Base-by-base conservation (phyloP, 2,329 filamentous ascomycete species). In the Penicillium sp. region DNA sequence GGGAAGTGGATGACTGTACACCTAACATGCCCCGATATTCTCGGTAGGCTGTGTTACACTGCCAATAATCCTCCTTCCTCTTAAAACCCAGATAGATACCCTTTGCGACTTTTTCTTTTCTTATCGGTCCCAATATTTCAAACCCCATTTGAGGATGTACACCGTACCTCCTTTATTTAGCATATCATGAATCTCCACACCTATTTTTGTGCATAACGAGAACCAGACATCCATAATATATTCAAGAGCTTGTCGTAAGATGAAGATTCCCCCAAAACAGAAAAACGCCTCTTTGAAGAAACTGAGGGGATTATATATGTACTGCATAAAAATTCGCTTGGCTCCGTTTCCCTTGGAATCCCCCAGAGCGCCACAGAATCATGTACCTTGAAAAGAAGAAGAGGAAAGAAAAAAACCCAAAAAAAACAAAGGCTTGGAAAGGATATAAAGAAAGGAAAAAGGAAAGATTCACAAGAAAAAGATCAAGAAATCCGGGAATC, bases 281-380 rank as follows among this genome's bases (percentile, higher is more conserved):
- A 21, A 3, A 42, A 42, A 42, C 10, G 39, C n/a, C 39, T 19
- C n/a, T 42, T 42, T 21, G 19, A 21, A 42, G 1, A 42, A 23
- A 42, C 19, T 13, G 4, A 39, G 23, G 33, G 37, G 31, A 55
- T 51, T 43, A 55, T 57, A 42, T 58, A 54, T 62, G 47, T 47
- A 53, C 58, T 62, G 56, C 56, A 58, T 57, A 50, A 60, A 16
- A 26, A 42, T 25, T 50, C 33, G 48, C 33, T 26, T 27, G 16
- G 48, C 48, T 39, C 48, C 48, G 16, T 10, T 42, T 13, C 25
- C 48, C 23, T 7, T 10, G 4, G 25, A 4, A 50, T 21, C 6
- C 9, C 19, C 31, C 47, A 29, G 16, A 37, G 35, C 54, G 42
- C 58, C 61, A 53, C 54, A 43, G 19, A 23, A 43, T 47, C 42